Evolutionary conservation across 805 yeast species (phyloP).

Genomic region (Trichomonascus vanleenenianus): DNA sequence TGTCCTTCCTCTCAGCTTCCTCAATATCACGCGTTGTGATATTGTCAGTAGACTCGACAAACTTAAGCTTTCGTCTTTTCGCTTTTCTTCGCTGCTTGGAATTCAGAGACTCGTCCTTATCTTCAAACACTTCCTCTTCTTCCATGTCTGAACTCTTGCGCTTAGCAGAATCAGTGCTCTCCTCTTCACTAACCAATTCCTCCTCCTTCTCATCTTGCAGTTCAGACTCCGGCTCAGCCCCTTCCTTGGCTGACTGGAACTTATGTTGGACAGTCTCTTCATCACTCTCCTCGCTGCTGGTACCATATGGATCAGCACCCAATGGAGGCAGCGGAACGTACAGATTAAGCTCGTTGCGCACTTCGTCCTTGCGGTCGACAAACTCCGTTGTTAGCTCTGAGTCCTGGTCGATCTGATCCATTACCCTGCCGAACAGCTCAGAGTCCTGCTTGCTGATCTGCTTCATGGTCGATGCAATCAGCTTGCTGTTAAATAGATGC

Average conservation of each 20-base stretch:
- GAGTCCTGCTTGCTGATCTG: not conserved
- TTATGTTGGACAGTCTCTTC: not conserved
- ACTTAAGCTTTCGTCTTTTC: slow-evolving; percentile 13
- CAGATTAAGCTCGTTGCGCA: slow-evolving; percentile 2
- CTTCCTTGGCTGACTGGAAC: slow-evolving; percentile 2
- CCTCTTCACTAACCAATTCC: not conserved
- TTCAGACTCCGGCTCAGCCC: slow-evolving; percentile 2
- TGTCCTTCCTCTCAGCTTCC: slow-evolving; percentile 3
- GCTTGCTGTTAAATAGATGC: no score
- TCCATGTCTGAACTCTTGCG: slow-evolving; percentile 2
- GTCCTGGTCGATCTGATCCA: not conserved
- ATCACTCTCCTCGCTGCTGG: not conserved
- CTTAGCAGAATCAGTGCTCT: not conserved
- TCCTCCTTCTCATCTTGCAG: slow-evolving; percentile 1
- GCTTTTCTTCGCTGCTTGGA: slow-evolving; percentile 10
- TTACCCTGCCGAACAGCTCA: not conserved
- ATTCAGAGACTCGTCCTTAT: not conserved
- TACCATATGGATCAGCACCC: not conserved
- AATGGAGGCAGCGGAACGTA: slow-evolving; percentile 6
- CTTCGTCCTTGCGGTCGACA: not conserved
- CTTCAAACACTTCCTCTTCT: not conserved
- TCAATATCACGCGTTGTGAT: slow-evolving; percentile 4
- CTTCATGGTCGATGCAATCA: not conserved
- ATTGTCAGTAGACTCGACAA: slow-evolving; percentile 2
- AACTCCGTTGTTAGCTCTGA: not conserved